Base-by-base conservation (phyloP, 352 stramenopile genomes). In the Elongisporangium undulatum region DNA sequence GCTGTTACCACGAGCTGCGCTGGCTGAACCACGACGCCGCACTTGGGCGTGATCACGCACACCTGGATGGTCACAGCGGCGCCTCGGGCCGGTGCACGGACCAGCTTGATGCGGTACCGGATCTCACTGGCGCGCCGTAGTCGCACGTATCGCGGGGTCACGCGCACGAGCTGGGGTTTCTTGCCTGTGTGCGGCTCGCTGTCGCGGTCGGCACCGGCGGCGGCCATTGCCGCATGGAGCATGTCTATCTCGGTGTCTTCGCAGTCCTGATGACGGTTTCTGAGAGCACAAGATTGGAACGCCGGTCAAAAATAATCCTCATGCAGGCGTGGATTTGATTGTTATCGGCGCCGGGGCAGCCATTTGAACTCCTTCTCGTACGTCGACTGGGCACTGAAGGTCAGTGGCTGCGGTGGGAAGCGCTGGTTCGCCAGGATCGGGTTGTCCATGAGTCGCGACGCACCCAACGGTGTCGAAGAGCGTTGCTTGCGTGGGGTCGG, bases 11-110 rank as follows among this genome's bases (percentile, higher is more conserved):
- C 56, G 48, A 90, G 55, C 24, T 85, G 74, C 16, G 67, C 53
- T 29, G 77, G 72, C 4, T 71, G 72, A 19, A 71, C 72, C 2
- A 66, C 77, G 60, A 89, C 78, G 20, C 79, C 82, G 38, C 53
- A 77, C 45, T 89, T 85, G 70, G 82, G 86, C 64, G 77, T 85
- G 55, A 86, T 72, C 16, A 89, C 71, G 9, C 68, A 72, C 1
- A 92, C 74, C 20, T 87, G 75, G 22, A 90, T 85, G 9, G 74
- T 86, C 51, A 92, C 72, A 1, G 57, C 68, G 66, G 87, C 81
- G 4, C 69, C 69, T 69, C 84, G 45, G 13, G 64, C 74, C 17
- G 79, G 79, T 6, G 76, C 69, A 9, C 77, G 68, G 13, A 56
- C 61, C 17, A 90, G 62, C 50, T 86, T 86, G 45, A 92, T 54